A percentile compares a stretch with the other conserved stretches of the same genome.
Evolutionary conservation across 2,329 filamentous ascomycete genomes (phyloP).

Genomic region (Aspergillus sp.): DNA sequence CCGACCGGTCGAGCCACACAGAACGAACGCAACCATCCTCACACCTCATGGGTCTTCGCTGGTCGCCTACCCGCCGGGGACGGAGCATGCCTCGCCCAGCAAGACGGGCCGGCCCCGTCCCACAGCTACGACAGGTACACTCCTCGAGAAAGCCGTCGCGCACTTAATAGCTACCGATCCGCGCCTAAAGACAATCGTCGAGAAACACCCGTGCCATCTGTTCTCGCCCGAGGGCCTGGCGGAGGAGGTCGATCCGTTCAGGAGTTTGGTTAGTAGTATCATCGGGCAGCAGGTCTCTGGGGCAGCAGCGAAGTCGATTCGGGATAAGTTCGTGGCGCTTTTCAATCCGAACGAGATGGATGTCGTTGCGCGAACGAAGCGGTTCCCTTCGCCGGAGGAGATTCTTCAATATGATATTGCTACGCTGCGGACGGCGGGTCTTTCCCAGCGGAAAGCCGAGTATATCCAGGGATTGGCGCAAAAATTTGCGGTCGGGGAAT

Average conservation of each 20-base stretch:
- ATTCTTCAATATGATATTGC: constrained; percentile 60
- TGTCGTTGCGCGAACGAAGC: constrained; percentile 6
- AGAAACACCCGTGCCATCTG: constrained; percentile 66
- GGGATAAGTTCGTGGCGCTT: constrained; percentile 70
- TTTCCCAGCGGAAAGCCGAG: constrained; percentile 92
- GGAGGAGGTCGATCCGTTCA: constrained; percentile 83
- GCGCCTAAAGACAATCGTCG: constrained; percentile 64
- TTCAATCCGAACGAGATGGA: constrained; percentile 46
- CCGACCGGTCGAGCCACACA: constrained; percentile 42
- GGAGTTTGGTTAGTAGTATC: constrained; percentile 74
- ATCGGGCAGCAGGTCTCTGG: constrained; percentile 96
- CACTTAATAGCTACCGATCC: constrained; percentile 69
- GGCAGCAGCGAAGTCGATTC: constrained; percentile 82
- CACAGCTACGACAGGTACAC: constrained; percentile 58
- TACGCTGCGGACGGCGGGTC: constrained; percentile 70
- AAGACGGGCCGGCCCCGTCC: constrained; percentile 36
- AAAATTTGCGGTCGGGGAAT: constrained; percentile 68
- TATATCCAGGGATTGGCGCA: constrained; percentile 81
- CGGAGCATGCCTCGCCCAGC: constrained; percentile 34
- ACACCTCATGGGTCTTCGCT: constrained; percentile 41
- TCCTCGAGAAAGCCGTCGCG: constrained; percentile 68
- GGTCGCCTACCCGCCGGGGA: constrained; percentile 41
- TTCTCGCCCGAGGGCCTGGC: constrained; percentile 78
- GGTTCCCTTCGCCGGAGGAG: constrained; percentile 69
- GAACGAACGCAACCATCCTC: constrained; percentile 44